A percentile compares a stretch with the other conserved stretches of the same genome.
Evolutionary conservation across 192 early-diverging fungal species (phyloP).

Genomic region (Oehlia diaphana): DNA sequence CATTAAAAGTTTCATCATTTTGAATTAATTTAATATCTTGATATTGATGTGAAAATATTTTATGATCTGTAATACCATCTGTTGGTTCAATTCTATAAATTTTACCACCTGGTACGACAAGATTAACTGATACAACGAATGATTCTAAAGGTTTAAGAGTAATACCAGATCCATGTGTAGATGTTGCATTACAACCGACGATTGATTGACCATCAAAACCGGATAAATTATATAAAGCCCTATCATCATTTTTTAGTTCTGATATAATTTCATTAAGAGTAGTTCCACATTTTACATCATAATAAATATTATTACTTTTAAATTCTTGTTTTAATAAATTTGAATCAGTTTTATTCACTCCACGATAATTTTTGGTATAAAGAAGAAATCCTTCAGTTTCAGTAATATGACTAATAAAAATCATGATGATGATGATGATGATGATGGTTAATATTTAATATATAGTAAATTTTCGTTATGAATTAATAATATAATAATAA

Average conservation of each 20-base stretch:
- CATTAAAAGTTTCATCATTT: constrained; percentile 2
- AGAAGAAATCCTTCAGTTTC: not conserved
- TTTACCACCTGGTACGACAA: constrained; percentile 1
- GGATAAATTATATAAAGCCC: not conserved
- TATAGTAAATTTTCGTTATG: not conserved
- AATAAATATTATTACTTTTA: constrained; percentile 7
- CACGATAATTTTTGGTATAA: not conserved
- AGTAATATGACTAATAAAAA: not conserved
- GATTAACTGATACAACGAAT: not conserved
- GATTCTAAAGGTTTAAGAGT: not conserved
- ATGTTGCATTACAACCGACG: not conserved
- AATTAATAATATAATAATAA: too few relatives aligned
- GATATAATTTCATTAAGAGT: not conserved
- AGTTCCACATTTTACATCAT: constrained; percentile 18
- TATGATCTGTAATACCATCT: not conserved
- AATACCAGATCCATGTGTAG: constrained; percentile 4
- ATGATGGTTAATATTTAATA: not conserved
- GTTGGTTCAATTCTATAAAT: constrained; percentile 15
- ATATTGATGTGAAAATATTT: not conserved
- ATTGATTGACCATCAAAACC: not conserved
- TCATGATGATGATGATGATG: too few relatives aligned
- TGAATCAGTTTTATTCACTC: not conserved
- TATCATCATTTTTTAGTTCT: not conserved
- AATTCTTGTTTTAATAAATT: not conserved
- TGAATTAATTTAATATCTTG: not conserved